Conservation (phyloP, 108 stramenopile genomes). For the Cyclostephanos tholiformis region DNA sequence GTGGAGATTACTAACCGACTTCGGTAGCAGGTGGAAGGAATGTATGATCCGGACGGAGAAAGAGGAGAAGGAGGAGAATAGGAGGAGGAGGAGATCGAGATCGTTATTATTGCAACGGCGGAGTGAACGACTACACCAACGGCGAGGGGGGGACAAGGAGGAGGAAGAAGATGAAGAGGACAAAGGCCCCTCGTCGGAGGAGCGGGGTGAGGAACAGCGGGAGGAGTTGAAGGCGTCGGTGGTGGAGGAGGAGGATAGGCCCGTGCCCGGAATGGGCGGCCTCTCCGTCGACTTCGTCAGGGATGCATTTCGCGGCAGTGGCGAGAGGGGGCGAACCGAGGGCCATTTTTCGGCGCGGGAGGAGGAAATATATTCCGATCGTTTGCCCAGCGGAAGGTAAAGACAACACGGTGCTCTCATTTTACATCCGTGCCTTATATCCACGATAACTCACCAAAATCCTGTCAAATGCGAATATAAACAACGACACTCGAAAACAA, state of each 20-base stretch:
- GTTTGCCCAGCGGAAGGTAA: constrained; percentile 42
- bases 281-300: constrained; percentile 46
- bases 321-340: background rate
- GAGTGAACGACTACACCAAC: background rate
- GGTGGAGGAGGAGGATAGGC: constrained; percentile 20
- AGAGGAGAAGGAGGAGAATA: background rate
- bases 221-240: background rate
- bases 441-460: background rate
- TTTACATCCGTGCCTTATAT: background rate
- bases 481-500: background rate
- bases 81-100: constrained; percentile 5
- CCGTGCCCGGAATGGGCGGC: constrained; percentile 50
- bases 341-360: background rate
- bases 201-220: background rate
- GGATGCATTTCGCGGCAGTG: constrained; percentile 13
- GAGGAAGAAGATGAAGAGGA: constrained; percentile 3
- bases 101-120: background rate
- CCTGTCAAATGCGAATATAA: background rate
- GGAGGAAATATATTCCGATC: constrained; percentile 44
- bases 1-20: constrained; percentile 43
- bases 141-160: background rate
- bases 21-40: constrained; percentile 24
- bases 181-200: too few relatives aligned
- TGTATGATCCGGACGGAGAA: constrained; percentile 13
- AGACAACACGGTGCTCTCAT: background rate